These are phyloP conservation scores for Saitozyma podzolica DNA, from an alignment of 768 basidiomycete species.

Conservation along the genomic window DNA sequence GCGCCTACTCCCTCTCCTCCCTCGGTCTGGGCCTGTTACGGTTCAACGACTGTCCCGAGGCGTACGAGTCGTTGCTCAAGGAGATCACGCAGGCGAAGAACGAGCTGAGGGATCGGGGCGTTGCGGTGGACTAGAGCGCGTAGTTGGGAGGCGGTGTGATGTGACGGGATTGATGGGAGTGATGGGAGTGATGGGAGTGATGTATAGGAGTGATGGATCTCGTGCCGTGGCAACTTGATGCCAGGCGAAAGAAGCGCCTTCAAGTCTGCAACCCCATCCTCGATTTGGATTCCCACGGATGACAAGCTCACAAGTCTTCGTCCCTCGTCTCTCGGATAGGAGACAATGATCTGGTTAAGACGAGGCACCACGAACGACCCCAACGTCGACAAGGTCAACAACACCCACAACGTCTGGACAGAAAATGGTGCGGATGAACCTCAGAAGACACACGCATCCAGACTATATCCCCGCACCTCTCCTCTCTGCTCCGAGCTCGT, in stretches of 20 bases:
- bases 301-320: too few relatives aligned
- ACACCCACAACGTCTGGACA: too few relatives aligned
- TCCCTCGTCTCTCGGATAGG: too few relatives aligned
- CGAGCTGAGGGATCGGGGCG: conserved; percentile 63
- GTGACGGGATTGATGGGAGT: background rate
- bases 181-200: background rate
- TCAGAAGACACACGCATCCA: too few relatives aligned
- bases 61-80: conserved; percentile 67
- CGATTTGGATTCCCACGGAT: too few relatives aligned
- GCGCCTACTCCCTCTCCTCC: conserved; percentile 74
- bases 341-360: too few relatives aligned
- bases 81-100: conserved; percentile 65
- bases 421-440: too few relatives aligned
- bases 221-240: background rate
- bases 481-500: too few relatives aligned
- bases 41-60: conserved; percentile 76
- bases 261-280: too few relatives aligned
- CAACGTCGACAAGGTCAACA: too few relatives aligned
- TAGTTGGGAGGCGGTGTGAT: background rate
- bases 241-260: background rate
- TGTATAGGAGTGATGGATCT: background rate
- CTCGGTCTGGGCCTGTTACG: conserved; percentile 73
- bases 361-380: too few relatives aligned
- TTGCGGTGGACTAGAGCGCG: conserved; percentile 60
- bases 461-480: too few relatives aligned